phyloP scores from a whole-genome alignment of 2,329 filamentous ascomycete species.

The Daldinia eschscholtzii region DNA sequence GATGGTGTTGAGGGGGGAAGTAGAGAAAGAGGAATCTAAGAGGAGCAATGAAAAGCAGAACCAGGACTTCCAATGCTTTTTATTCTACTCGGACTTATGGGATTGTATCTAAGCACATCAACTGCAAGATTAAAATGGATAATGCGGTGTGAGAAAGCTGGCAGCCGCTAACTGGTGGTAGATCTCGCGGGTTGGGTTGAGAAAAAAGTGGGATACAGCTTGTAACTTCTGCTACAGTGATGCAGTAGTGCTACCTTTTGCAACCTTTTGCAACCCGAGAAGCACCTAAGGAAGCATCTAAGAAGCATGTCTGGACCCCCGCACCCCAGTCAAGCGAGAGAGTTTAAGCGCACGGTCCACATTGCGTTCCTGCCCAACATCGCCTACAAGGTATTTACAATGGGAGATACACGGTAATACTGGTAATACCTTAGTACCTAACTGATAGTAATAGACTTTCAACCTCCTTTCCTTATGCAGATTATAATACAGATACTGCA shows the following conservation, averaged over 20 bases:
- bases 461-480: slow-evolving; percentile 4
- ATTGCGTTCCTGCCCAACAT: slow-evolving; percentile 15
- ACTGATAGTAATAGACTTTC: background rate
- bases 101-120: slow-evolving; percentile 28
- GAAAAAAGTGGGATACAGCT: slow-evolving; percentile 36
- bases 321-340: slow-evolving; percentile 21
- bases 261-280: background rate
- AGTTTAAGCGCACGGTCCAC: slow-evolving; percentile 27
- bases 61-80: slow-evolving; percentile 24
- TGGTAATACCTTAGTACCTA: no score
- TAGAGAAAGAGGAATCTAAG: slow-evolving; percentile 14
- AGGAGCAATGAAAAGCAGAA: slow-evolving; percentile 29
- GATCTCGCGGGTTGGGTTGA: slow-evolving; percentile 33
- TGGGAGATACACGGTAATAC: no score
- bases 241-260: background rate
- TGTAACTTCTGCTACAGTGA: background rate
- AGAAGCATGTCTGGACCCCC: background rate
- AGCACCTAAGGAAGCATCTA: slow-evolving; percentile 12
- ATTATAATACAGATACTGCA: slow-evolving; percentile 3
- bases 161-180: slow-evolving; percentile 42
- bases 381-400: background rate
- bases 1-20: slow-evolving; percentile 29
- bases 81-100: slow-evolving; percentile 12
- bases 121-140: slow-evolving; percentile 26
- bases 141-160: slow-evolving; percentile 45